Evolutionary conservation across 345 rosid species (phyloP).

Genomic region (Arabis alpina): DNA sequence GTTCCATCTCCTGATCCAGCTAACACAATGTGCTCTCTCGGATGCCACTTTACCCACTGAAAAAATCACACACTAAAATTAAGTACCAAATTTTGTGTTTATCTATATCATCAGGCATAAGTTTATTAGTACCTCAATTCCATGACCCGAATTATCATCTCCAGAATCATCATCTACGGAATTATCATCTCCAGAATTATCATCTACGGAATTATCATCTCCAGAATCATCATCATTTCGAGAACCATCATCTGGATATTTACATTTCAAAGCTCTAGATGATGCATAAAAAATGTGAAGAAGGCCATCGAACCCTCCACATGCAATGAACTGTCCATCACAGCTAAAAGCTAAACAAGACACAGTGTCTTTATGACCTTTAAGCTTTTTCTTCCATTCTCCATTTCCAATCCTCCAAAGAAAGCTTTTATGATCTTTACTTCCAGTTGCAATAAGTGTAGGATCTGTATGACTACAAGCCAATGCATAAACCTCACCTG

Average conservation of each 20-base stretch:
- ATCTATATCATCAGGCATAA: not conserved
- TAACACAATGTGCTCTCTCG: conserved; percentile 80
- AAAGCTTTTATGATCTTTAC: conserved; percentile 80
- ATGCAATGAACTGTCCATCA: conserved; percentile 80
- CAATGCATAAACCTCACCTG: conserved; percentile 79
- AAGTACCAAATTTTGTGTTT: not conserved
- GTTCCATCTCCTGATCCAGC: conserved; percentile 83
- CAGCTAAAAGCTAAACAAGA: conserved; percentile 72
- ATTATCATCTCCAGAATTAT: conserved; percentile 42
- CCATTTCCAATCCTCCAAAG: conserved; percentile 89
- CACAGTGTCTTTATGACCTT: conserved; percentile 83
- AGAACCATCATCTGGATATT: conserved; percentile 51
- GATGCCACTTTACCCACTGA: conserved; percentile 98
- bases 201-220: conserved; percentile 57
- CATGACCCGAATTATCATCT: conserved; percentile 65
- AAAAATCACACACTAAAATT: conserved; percentile 4
- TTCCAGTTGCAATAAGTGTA: conserved; percentile 85
- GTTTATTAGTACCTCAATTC: conserved; percentile 60
- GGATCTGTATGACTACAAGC: conserved; percentile 85
- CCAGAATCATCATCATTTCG: too few species aligned
- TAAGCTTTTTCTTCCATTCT: conserved; percentile 90
- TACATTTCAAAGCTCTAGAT: conserved; percentile 58
- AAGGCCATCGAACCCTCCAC: conserved; percentile 78
- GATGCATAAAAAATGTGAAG: conserved; percentile 75
- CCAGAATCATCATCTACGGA: too few species aligned